Evolutionary conservation across 129 eudicot genomes (phyloP).

Genomic region (Tagetes erecta): DNA sequence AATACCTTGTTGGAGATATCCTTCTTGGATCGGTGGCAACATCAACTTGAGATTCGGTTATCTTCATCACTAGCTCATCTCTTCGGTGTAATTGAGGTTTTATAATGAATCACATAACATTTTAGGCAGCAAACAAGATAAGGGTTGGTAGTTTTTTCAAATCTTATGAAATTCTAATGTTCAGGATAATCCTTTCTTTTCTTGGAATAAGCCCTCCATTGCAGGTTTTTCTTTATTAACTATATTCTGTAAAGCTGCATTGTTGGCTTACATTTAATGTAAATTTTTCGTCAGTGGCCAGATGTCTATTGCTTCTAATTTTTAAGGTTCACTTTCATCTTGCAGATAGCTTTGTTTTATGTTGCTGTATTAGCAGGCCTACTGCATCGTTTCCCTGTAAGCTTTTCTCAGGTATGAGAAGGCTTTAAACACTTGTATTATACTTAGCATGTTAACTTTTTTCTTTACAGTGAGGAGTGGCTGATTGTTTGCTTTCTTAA

Average conservation of each 20-base stretch:
- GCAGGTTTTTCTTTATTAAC: not conserved
- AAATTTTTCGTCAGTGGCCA: constrained; percentile 1
- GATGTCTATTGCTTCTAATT: constrained; percentile 6
- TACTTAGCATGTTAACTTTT: not conserved
- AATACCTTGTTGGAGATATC: not conserved
- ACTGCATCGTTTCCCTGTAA: constrained; percentile 80
- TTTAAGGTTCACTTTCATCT: not conserved
- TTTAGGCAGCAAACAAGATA: not conserved
- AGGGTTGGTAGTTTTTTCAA: not conserved
- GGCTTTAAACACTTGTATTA: constrained; percentile 12
- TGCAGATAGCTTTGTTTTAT: constrained; percentile 87
- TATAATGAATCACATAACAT: not conserved
- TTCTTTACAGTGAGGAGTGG: constrained; percentile 2
- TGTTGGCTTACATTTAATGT: constrained; percentile 6
- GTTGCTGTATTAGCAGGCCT: constrained; percentile 95
- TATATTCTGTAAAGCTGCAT: constrained; percentile 10
- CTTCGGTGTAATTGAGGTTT: not conserved
- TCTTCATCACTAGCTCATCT: not conserved
- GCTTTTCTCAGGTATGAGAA: constrained; percentile 68
- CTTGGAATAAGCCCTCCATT: not conserved
- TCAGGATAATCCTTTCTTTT: not conserved
- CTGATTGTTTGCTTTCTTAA: constrained; percentile 13
- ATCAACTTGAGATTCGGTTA: not conserved
- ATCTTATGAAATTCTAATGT: not conserved
- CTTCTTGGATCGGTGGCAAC: not conserved